A percentile compares a stretch with the other conserved stretches of the same genome.
Conservation (phyloP, 139 green algal species). For the Chlorella vulgaris region DNA sequence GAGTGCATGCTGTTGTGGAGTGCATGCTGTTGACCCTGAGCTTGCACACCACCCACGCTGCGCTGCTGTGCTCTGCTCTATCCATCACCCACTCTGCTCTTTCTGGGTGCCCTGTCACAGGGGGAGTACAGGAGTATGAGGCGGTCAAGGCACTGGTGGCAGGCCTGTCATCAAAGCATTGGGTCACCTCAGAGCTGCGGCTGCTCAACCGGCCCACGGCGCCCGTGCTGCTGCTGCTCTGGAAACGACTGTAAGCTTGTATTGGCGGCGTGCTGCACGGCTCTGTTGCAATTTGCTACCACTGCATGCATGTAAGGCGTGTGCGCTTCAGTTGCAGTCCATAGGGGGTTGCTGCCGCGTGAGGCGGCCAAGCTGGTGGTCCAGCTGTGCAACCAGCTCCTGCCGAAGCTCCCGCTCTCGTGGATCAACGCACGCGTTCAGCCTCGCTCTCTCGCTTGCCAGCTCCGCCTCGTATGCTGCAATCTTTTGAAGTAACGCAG, state of each 20-base stretch:
- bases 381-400: not conserved
- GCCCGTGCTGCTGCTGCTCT: conserved; percentile 57
- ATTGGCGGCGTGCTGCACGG: not conserved
- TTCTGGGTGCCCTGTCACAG: too few species aligned
- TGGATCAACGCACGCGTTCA: not conserved
- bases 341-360: too few species aligned
- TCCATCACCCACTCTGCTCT: too few species aligned
- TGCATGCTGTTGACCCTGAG: too few species aligned
- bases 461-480: conserved; percentile 2
- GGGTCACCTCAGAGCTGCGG: conserved; percentile 48
- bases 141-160: conserved; percentile 30
- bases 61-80: too few species aligned
- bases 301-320: too few species aligned
- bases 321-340: too few species aligned
- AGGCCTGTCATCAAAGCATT: conserved; percentile 26
- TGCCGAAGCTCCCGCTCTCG: too few species aligned
- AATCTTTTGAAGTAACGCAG: not conserved
- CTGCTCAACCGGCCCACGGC: conserved; percentile 61
- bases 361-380: not conserved
- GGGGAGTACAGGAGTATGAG: conserved; percentile 61
- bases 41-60: too few species aligned
- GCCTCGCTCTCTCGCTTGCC: not conserved
- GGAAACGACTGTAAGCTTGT: conserved; percentile 27
- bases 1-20: too few species aligned
- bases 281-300: too few species aligned